A percentile compares a stretch with the other conserved stretches of the same genome.
Conservation (phyloP, 306 rosid species). For the Sicyos baderoa region DNA sequence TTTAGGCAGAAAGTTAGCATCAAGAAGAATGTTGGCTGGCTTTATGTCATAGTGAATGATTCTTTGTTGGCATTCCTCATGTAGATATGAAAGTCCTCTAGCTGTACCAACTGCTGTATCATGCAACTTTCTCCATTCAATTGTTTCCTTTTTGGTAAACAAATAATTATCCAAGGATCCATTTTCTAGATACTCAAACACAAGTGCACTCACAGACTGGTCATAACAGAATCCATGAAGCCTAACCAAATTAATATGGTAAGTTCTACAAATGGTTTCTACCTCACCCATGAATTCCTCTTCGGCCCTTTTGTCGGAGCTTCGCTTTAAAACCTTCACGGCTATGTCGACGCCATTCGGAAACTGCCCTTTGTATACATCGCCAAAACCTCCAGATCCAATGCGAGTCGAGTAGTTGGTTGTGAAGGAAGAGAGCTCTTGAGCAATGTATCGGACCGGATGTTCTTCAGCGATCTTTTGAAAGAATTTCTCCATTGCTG, state of each 20-base stretch:
- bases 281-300: constrained; percentile 38
- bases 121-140: constrained; percentile 34
- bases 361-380: constrained; percentile 34
- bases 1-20: constrained; percentile 29
- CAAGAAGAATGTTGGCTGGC: constrained; percentile 47
- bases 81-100: constrained; percentile 38
- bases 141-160: constrained; percentile 11
- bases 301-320: constrained; percentile 29
- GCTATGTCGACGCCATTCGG: constrained; percentile 31
- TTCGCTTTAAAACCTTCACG: constrained; percentile 34
- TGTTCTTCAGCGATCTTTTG: not conserved
- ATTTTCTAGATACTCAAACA: constrained; percentile 40
- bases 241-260: constrained; percentile 36
- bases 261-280: constrained; percentile 26
- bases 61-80: constrained; percentile 38
- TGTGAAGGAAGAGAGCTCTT: constrained; percentile 1
- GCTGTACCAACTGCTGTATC: constrained; percentile 46
- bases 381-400: constrained; percentile 47
- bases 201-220: constrained; percentile 30
- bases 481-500: constrained; percentile 2
- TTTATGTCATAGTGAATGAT: constrained; percentile 52
- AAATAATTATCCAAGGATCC: constrained; percentile 45
- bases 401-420: constrained; percentile 4
- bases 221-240: constrained; percentile 43
- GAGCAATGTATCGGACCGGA: not conserved